Percentiles rank a stretch among this genome's conserved stretches.
Conservation (phyloP, 139 green algal genomes). For the Choricystis sp. region DNA sequence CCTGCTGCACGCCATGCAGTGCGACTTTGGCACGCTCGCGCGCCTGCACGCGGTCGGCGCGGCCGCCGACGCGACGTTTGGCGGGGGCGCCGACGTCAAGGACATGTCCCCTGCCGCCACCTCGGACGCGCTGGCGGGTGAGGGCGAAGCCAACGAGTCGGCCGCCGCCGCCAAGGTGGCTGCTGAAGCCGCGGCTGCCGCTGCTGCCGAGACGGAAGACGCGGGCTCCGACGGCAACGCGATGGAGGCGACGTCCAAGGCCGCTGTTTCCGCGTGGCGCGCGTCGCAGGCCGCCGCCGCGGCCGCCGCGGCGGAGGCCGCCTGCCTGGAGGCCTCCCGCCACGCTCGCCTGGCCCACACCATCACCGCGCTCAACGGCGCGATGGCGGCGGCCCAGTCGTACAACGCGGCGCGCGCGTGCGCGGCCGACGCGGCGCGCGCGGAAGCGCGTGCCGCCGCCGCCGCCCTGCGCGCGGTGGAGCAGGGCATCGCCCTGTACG, state of each 20-base stretch:
- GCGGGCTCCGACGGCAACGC: background rate
- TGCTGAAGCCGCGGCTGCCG: slow-evolving; percentile 2
- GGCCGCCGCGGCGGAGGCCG: slow-evolving; percentile 1
- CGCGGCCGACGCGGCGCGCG: background rate
- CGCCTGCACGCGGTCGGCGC: background rate
- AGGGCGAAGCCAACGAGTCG: slow-evolving; percentile 2
- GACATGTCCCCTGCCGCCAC: slow-evolving; percentile 4
- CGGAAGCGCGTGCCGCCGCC: slow-evolving; percentile 1
- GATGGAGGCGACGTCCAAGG: slow-evolving; percentile 5
- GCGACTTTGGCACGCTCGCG: slow-evolving; percentile 1
- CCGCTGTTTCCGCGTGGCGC: slow-evolving; percentile 2
- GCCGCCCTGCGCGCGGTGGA: slow-evolving; percentile 7
- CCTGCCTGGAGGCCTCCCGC: slow-evolving; percentile 3
- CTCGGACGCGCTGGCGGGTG: background rate
- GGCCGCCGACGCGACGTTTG: background rate
- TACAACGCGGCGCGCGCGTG: slow-evolving; percentile 2
- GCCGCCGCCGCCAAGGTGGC: slow-evolving; percentile 1
- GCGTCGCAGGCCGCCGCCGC: slow-evolving; percentile 1
- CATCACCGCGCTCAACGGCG: background rate
- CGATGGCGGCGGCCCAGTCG: background rate
- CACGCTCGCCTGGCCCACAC: slow-evolving; percentile 1
- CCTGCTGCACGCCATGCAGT: slow-evolving; percentile 2
- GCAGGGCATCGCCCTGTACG: slow-evolving; percentile 6
- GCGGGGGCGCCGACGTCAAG: background rate
- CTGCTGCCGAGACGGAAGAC: slow-evolving; percentile 1